Conservation (phyloP, 2,329 filamentous ascomycete genomes). For the Zymoseptoria crescenta region DNA sequence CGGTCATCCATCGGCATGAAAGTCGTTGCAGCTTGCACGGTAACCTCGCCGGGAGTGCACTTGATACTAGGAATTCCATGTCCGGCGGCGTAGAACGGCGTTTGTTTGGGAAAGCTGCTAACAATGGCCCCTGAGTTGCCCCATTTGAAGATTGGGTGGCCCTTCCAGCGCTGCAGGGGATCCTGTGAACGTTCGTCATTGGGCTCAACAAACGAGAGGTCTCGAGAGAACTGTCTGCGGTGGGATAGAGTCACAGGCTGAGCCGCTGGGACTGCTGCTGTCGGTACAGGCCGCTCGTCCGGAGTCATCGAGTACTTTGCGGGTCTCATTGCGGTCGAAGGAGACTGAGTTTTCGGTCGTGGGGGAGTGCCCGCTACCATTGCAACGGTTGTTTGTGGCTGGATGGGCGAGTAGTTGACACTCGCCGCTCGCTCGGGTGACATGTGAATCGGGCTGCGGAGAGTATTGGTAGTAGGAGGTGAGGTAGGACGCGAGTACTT, state of each 20-base stretch:
- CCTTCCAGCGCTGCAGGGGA: constrained; percentile 81
- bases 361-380: constrained; percentile 30
- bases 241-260: constrained; percentile 28
- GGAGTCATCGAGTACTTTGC: constrained; percentile 33
- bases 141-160: constrained; percentile 78
- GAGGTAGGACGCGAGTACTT: constrained; percentile 24
- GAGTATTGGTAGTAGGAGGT: constrained; percentile 30
- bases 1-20: constrained; percentile 63
- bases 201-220: constrained; percentile 50
- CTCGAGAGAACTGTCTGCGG: constrained; percentile 39
- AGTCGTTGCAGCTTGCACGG: constrained; percentile 66
- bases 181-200: constrained; percentile 56
- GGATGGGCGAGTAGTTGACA: constrained; percentile 15
- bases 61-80: constrained; percentile 68
- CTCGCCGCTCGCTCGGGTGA: constrained; percentile 17
- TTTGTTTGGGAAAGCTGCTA: constrained; percentile 79
- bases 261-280: constrained; percentile 1
- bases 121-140: constrained; percentile 76
- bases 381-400: constrained; percentile 27
- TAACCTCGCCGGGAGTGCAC: constrained; percentile 73
- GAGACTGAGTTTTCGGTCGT: constrained; percentile 48
- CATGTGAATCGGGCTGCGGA: constrained; percentile 10
- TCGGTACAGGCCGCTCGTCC: constrained; percentile 3
- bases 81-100: constrained; percentile 75
- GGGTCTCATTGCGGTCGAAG: constrained; percentile 46